A percentile compares a stretch with the other conserved stretches of the same genome.
These are phyloP conservation scores for Mesotaenium endlicherianum DNA, from an alignment of 139 green algal genomes.

Conservation along the genomic window DNA sequence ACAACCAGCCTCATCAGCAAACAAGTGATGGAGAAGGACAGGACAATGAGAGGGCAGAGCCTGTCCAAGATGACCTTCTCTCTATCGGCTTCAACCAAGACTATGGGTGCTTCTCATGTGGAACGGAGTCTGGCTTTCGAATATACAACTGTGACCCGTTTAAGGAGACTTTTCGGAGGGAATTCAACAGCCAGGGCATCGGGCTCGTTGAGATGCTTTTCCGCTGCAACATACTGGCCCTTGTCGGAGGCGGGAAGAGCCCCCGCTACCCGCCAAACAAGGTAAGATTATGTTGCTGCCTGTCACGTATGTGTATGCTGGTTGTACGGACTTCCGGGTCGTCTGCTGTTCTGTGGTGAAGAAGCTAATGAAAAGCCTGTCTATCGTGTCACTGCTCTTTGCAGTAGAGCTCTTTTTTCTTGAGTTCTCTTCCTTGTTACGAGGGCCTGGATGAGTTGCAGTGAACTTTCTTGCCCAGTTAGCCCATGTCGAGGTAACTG, in stretches of 20 bases:
- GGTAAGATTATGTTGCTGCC: conserved; percentile 48
- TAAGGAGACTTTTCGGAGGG: conserved; percentile 67
- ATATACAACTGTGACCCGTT: conserved; percentile 93
- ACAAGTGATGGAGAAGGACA: too few species aligned
- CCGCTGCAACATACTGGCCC: conserved; percentile 89
- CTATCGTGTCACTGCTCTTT: too few species aligned
- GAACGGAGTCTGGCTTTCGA: conserved; percentile 77
- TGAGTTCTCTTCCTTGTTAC: too few species aligned
- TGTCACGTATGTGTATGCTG: too few species aligned
- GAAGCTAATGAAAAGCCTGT: too few species aligned
- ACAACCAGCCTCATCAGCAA: too few species aligned
- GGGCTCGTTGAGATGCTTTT: conserved; percentile 94
- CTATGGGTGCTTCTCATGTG: conserved; percentile 79
- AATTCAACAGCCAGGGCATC: conserved; percentile 63
- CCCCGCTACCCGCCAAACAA: conserved; percentile 60
- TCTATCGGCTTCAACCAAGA: conserved; percentile 79
- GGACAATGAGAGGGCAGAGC: background rate
- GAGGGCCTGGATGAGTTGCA: too few species aligned
- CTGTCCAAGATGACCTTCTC: conserved; percentile 32
- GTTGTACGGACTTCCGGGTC: too few species aligned
- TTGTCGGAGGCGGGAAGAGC: conserved; percentile 82
- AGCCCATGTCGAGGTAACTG: too few species aligned
- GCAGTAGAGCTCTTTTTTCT: too few species aligned
- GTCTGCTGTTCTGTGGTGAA: too few species aligned
- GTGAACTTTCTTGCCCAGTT: too few species aligned